These are phyloP conservation scores for Barnettozyma salicaria DNA, from an alignment of 805 yeast genomes.

Conservation along the genomic window DNA sequence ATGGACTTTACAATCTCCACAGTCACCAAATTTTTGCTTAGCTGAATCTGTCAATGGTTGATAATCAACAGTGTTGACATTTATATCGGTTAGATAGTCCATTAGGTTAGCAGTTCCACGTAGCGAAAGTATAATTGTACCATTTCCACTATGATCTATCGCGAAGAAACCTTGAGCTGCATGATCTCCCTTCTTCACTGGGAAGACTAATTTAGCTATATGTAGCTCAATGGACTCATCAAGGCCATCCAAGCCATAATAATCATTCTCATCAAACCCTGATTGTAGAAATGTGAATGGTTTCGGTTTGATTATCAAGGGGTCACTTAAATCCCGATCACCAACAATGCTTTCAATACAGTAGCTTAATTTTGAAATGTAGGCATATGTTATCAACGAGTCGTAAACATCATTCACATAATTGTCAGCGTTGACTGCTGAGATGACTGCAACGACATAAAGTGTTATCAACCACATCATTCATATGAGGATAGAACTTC, in stretches of 20 bases:
- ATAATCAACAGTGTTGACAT: slow-evolving; percentile 27
- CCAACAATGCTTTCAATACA: slow-evolving; percentile 16
- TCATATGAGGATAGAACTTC: not conserved
- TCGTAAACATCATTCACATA: slow-evolving; percentile 16
- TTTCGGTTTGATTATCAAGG: slow-evolving; percentile 15
- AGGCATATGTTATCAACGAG: slow-evolving; percentile 16
- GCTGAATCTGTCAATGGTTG: slow-evolving; percentile 18
- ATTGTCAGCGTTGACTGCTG: not conserved
- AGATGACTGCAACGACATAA: not conserved
- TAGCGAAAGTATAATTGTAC: slow-evolving; percentile 45
- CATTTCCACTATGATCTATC: slow-evolving; percentile 37
- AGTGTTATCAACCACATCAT: not conserved
- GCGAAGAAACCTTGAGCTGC: slow-evolving; percentile 42
- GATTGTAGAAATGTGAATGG: slow-evolving; percentile 11
- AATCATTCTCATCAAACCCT: slow-evolving; percentile 9
- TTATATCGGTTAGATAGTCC: slow-evolving; percentile 60
- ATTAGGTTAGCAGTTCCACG: slow-evolving; percentile 56
- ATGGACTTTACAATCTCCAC: slow-evolving; percentile 55
- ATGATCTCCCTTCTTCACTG: slow-evolving; percentile 2
- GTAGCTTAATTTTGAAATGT: slow-evolving; percentile 18
- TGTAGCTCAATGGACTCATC: slow-evolving; percentile 1
- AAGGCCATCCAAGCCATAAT: slow-evolving; percentile 6
- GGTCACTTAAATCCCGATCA: slow-evolving; percentile 11
- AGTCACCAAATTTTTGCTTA: slow-evolving; percentile 20
- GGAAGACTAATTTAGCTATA: slow-evolving; percentile 8